Conservation (phyloP, 768 basidiomycete genomes). For the Leucocoprinus birnbaumii region DNA sequence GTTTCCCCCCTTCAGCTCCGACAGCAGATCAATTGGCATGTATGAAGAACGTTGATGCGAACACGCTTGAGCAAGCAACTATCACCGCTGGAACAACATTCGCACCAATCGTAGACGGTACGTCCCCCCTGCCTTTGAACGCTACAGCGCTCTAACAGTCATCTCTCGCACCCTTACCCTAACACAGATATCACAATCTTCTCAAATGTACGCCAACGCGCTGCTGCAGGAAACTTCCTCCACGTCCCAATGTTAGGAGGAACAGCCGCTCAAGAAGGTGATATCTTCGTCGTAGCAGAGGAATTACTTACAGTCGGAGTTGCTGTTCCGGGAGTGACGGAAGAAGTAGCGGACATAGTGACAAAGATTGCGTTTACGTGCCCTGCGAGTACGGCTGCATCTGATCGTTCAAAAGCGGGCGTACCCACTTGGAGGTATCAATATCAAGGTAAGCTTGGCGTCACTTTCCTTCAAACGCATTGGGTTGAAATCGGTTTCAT, state of each 20-base stretch:
- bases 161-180: too few relatives aligned
- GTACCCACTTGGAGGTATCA: constrained; percentile 27
- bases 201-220: constrained; percentile 20
- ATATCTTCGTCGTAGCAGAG: constrained; percentile 28
- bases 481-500: background rate
- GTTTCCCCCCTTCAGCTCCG: constrained; percentile 7
- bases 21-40: constrained; percentile 28
- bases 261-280: constrained; percentile 28
- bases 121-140: background rate
- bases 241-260: constrained; percentile 26
- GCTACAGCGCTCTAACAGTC: background rate
- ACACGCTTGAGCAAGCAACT: constrained; percentile 27
- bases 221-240: constrained; percentile 25
- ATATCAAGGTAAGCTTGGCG: constrained; percentile 21
- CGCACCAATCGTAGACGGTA: constrained; percentile 26
- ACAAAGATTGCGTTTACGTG: constrained; percentile 31
- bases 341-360: constrained; percentile 25
- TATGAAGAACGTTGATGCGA: constrained; percentile 29
- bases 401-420: constrained; percentile 22
- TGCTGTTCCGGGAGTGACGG: constrained; percentile 24
- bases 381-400: constrained; percentile 21
- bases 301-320: constrained; percentile 24
- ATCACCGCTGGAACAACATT: constrained; percentile 24
- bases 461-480: background rate
- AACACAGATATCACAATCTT: constrained; percentile 28